Base-by-base conservation (phyloP, 169 alveolate species). In the Plasmodium billcollinsi region DNA sequence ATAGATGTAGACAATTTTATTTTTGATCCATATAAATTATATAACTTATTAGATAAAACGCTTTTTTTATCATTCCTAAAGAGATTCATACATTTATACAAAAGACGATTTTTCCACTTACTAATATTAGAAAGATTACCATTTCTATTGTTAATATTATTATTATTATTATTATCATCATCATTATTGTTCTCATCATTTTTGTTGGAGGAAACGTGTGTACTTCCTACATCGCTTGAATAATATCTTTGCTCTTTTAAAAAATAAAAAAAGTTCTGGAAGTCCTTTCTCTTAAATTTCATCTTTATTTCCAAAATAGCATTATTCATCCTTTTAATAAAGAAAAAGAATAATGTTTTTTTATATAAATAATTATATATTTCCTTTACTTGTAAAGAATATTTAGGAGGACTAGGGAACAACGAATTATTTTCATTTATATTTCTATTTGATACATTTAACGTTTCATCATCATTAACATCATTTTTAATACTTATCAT, bases 181-280 rank as follows among this genome's bases (percentile, higher is more conserved):
- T 29, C 9, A 33, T 33, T 39, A 39, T 39, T 39, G 47, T 39
- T 9, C 2, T 39, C 9, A 39, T 39, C 47, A 39, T 11, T 6
- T 39, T 39, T 39, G 47, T 39, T 39, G 0, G 47, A 0, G 5
- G 2, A 39, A 39, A 39, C 9, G 0, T 39, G 47, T 5, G 47
- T 39, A 39, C 9, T 39, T 39, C 47, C 47, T 6, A 5, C 9
- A 39, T 39, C 47, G 9, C 9, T 39, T 39, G 47, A 39, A 39
- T 39, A 39, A 39, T 39, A 39, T 15, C 39, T 54, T 43, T 29
- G 49, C 52, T 24, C 6, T 65, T 49, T 72, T 54, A 86, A 71
- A 54, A 86, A 86, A 21, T 71, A 86, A 3, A 86, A 56, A 70
- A 86, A 72, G n/a, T 86, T 86, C 15, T 86, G 92, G 24, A 86